These are phyloP conservation scores for Parmales sp. DNA, from an alignment of 108 stramenopile genomes.

Conservation along the genomic window DNA sequence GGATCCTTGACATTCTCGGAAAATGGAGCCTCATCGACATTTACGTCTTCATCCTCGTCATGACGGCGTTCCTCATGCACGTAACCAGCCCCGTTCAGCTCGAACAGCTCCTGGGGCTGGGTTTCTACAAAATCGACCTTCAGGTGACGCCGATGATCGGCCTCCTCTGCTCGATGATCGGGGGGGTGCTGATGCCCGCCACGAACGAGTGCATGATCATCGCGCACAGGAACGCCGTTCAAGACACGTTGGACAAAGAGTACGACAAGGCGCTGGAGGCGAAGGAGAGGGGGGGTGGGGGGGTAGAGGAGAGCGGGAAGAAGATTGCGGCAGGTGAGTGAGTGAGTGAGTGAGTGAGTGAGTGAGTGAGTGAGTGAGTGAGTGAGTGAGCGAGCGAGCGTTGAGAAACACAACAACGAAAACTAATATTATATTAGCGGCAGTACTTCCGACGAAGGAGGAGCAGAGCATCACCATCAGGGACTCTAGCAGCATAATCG, in stretches of 20 bases:
- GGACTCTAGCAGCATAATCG: too few species aligned
- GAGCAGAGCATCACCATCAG: too few species aligned
- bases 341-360: too few species aligned
- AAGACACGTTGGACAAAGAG: not conserved
- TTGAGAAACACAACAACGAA: too few species aligned
- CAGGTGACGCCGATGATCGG: not conserved
- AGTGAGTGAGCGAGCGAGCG: too few species aligned
- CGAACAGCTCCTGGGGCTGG: not conserved
- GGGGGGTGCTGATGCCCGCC: not conserved
- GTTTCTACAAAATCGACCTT: not conserved
- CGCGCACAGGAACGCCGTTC: not conserved
- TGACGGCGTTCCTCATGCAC: conserved; percentile 7
- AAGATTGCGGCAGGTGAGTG: too few species aligned
- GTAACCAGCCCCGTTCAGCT: not conserved
- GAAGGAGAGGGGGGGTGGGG: not conserved
- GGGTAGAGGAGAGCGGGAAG: not conserved
- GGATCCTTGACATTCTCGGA: not conserved
- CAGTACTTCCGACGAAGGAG: too few species aligned
- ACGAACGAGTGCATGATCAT: conserved; percentile 10
- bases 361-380: too few species aligned
- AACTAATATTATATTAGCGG: too few species aligned
- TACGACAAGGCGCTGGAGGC: not conserved
- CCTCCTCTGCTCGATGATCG: not conserved
- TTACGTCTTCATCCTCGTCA: not conserved
- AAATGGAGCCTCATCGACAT: conserved; percentile 12